Conservation (phyloP, 805 yeast species). For the Kodamaea restingae region DNA sequence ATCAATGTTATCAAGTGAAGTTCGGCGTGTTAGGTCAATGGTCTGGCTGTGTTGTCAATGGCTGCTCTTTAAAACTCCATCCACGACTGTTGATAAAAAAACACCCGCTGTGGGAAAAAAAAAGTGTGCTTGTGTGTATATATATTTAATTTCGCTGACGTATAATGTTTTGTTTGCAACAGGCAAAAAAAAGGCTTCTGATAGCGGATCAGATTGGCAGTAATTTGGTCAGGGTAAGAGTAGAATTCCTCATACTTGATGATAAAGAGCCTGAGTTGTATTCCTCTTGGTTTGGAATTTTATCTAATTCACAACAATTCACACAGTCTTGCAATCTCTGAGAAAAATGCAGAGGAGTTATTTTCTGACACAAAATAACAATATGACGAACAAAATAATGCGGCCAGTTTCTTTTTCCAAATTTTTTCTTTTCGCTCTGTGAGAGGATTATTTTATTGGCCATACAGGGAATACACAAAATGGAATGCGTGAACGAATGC, state of each 20-base stretch:
- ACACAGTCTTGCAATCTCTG: background rate
- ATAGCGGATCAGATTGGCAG: too few relatives aligned
- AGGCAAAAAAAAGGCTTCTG: background rate
- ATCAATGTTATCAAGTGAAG: conserved; percentile 1
- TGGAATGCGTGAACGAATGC: conserved; percentile 3
- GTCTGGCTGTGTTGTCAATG: conserved; percentile 1
- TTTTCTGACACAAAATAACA: conserved; percentile 1
- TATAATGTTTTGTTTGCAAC: conserved; percentile 5
- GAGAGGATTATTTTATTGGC: background rate
- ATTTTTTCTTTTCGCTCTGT: conserved; percentile 1
- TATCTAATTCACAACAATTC: too few relatives aligned
- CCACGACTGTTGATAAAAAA: conserved; percentile 4
- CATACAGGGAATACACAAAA: background rate
- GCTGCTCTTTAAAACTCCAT: conserved; percentile 2
- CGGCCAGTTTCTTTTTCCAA: conserved; percentile 1
- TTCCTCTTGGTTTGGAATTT: too few relatives aligned
- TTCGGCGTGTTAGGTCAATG: background rate
- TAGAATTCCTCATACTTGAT: too few relatives aligned
- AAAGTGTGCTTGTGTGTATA: conserved; percentile 4
- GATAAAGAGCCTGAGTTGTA: too few relatives aligned
- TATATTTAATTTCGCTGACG: conserved; percentile 4
- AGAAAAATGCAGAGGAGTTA: conserved; percentile 3
- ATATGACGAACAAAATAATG: conserved; percentile 1
- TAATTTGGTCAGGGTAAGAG: too few relatives aligned
- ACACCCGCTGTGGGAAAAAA: conserved; percentile 4